phyloP scores from a whole-genome alignment of 495 filamentous ascomycete species.

The Penicillium ochrochloron region DNA sequence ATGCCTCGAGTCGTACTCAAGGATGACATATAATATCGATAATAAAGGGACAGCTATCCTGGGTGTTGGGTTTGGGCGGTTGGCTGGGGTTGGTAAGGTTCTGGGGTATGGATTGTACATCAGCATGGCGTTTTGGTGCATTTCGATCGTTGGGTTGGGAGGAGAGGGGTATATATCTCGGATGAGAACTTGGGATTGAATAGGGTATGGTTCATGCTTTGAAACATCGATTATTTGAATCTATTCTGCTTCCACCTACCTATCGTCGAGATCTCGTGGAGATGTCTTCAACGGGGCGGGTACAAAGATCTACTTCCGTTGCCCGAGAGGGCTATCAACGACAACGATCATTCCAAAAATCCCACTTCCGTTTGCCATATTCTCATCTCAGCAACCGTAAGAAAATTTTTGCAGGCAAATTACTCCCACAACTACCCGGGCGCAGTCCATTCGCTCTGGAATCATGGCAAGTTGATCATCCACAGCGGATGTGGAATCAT shows the following conservation, averaged over 20 bases:
- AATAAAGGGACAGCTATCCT: not conserved
- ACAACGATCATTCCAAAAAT: no score
- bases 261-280: no score
- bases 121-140: constrained; percentile 1
- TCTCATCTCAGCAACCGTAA: no score
- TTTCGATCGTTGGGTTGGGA: not conserved
- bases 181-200: not conserved
- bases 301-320: no score
- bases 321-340: no score
- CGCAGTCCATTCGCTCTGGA: not conserved
- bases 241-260: no score
- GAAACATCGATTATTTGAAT: not conserved
- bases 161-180: not conserved
- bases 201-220: not conserved
- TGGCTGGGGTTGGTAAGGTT: not conserved
- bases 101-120: not conserved
- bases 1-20: constrained; percentile 17
- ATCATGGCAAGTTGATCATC: not conserved
- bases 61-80: not conserved
- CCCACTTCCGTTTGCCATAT: no score
- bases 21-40: constrained; percentile 4
- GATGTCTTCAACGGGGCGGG: no score
- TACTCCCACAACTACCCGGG: no score
- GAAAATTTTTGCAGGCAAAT: no score
- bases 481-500: not conserved